Conservation (phyloP, 2,329 filamentous ascomycete genomes). For the Exophiala mesophila region DNA sequence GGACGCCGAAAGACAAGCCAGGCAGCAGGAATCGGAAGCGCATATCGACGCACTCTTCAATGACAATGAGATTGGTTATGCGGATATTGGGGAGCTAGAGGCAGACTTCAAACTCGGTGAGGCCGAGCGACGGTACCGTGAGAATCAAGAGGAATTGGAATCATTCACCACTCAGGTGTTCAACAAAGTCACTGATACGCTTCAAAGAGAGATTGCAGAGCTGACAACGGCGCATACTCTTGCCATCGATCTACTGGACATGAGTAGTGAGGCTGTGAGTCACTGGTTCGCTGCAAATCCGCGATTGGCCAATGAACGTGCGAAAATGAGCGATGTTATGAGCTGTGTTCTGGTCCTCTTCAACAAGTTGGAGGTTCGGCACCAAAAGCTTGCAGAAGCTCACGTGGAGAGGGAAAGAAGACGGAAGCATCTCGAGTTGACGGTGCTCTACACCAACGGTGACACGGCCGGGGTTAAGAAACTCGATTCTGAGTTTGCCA, state of each 20-base stretch:
- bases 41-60: constrained; percentile 53
- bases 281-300: constrained; percentile 7
- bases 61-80: constrained; percentile 53
- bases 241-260: constrained; percentile 38
- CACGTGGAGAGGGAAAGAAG: constrained; percentile 51
- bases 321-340: constrained; percentile 38
- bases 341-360: constrained; percentile 43
- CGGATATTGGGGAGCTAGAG: constrained; percentile 52
- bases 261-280: constrained; percentile 35
- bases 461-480: constrained; percentile 48
- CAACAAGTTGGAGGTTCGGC: constrained; percentile 44
- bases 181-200: constrained; percentile 43
- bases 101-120: constrained; percentile 52
- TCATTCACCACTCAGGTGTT: constrained; percentile 49
- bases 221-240: constrained; percentile 45
- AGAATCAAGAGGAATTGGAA: constrained; percentile 50
- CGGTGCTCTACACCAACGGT: constrained; percentile 41
- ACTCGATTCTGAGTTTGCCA: constrained; percentile 46
- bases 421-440: constrained; percentile 50
- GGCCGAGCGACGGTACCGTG: constrained; percentile 46
- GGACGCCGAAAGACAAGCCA: constrained; percentile 45
- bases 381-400: constrained; percentile 46
- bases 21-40: constrained; percentile 50
- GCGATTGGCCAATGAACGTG: constrained; percentile 28
- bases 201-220: constrained; percentile 47